phyloP scores from a whole-genome alignment of 495 filamentous ascomycete species.

The Trichocladium uniseriatum region DNA sequence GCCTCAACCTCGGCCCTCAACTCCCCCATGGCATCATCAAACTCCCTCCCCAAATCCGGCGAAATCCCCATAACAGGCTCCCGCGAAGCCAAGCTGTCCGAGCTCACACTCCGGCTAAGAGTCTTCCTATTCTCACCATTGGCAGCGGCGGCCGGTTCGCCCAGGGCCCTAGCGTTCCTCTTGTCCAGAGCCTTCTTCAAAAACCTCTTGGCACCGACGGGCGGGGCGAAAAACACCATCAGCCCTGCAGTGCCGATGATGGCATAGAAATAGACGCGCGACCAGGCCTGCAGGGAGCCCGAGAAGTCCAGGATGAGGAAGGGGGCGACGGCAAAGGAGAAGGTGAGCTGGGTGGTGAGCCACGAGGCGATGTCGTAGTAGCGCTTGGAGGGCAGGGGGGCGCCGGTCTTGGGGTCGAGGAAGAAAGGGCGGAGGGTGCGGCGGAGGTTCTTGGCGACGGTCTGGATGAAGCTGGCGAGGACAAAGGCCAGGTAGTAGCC shows the following conservation, averaged over 20 bases:
- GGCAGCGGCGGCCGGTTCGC: not conserved
- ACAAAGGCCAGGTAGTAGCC: constrained; percentile 92
- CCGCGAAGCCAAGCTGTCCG: constrained; percentile 28
- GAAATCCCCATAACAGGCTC: constrained; percentile 67
- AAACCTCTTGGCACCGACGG: constrained; percentile 47
- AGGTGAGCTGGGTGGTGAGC: constrained; percentile 70
- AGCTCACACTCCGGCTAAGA: constrained; percentile 25
- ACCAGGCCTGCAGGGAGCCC: constrained; percentile 63
- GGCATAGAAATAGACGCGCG: constrained; percentile 81
- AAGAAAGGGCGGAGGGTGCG: constrained; percentile 90
- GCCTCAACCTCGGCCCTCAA: constrained; percentile 52
- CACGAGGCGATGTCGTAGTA: constrained; percentile 81
- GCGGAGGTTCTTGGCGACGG: constrained; percentile 85
- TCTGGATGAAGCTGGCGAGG: constrained; percentile 82
- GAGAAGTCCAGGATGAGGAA: constrained; percentile 71
- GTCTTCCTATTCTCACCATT: not conserved
- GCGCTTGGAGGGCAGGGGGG: constrained; percentile 59
- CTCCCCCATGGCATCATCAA: constrained; percentile 72
- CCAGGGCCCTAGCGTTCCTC: constrained; percentile 37
- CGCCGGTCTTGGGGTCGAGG: constrained; percentile 57
- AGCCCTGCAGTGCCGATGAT: constrained; percentile 54
- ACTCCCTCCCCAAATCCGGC: constrained; percentile 62
- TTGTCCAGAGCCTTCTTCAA: constrained; percentile 52
- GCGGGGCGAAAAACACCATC: constrained; percentile 70
- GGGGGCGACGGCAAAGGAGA: constrained; percentile 71